phyloP scores from a whole-genome alignment of 805 yeast genomes.

The Lachancea mirantina region DNA sequence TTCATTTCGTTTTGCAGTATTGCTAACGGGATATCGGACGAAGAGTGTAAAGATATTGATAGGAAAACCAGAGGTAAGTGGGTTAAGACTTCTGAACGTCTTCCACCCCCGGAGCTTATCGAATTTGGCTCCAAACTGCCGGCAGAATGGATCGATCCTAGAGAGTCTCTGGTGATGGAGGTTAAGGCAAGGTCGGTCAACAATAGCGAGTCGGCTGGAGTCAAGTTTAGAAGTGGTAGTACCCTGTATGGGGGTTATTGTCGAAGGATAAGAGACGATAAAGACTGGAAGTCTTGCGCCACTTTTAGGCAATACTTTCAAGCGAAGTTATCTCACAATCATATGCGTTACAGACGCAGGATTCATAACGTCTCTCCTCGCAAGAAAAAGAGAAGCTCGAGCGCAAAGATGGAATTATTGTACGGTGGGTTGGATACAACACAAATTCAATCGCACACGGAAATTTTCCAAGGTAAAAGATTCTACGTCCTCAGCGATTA shows the following conservation, averaged over 20 bases:
- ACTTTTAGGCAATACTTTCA: slow-evolving; percentile 47
- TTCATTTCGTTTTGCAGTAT: slow-evolving; percentile 69
- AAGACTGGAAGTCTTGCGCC: slow-evolving; percentile 47
- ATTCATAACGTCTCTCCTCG: slow-evolving; percentile 12
- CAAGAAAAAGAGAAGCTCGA: slow-evolving; percentile 10
- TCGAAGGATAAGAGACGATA: slow-evolving; percentile 60
- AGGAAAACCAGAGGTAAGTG: slow-evolving; percentile 54
- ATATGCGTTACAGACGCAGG: slow-evolving; percentile 8
- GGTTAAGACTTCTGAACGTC: slow-evolving; percentile 36
- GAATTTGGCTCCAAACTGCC: slow-evolving; percentile 60
- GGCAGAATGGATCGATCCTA: slow-evolving; percentile 72
- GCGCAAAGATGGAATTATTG: background rate
- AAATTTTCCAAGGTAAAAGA: slow-evolving; percentile 38
- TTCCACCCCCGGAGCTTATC: slow-evolving; percentile 38
- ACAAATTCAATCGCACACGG: slow-evolving; percentile 13
- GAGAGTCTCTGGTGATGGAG: slow-evolving; percentile 70
- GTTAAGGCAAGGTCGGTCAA: slow-evolving; percentile 74
- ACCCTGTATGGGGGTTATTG: slow-evolving; percentile 77
- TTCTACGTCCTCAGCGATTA: slow-evolving; percentile 53
- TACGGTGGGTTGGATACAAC: background rate
- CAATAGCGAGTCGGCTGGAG: slow-evolving; percentile 34
- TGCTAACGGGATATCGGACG: slow-evolving; percentile 73
- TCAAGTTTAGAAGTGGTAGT: slow-evolving; percentile 52
- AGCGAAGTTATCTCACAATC: slow-evolving; percentile 25
- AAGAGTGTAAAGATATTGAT: slow-evolving; percentile 54